Evolutionary conservation across 2,329 filamentous ascomycete genomes (phyloP), one percentile per base, ranked within the genome.

Genomic region (Trichophyton simii): DNA sequence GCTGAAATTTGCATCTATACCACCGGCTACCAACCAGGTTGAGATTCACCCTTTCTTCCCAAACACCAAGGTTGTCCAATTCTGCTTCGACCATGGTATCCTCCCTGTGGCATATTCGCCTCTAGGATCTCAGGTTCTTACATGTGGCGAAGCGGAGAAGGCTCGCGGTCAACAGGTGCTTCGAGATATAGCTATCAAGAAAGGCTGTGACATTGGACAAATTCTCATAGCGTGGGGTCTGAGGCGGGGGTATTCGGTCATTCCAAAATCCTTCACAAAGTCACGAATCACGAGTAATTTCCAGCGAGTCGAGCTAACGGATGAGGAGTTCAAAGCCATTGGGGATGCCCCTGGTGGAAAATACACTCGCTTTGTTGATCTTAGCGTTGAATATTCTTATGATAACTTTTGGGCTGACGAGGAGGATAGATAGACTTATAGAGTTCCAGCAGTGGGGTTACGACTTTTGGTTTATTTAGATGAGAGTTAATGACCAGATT

Each of bases 31-130:
- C 65, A 78, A 78, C 71, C 76, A 78, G 69, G 70, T 78, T 61
- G 76, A 78, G 66, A 72, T 76, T 38, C 76, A 78, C 67, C 76
- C 76, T 57, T 78, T 76, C 71, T 70, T 80, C n/a, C 76, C 76
- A 67, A 77, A 77, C 70, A 70, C 68, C 48, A 72, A 75, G 66
- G 66, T 78, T 61, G 67, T 77, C 13, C 38, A 75, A n/a, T 78
- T 73, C 70, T 74, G 72, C 67, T 72, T 75, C 68, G 68, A 69
- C 57, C 65, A 77, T 62, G 69, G 69, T 65, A 75, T 78, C 63
- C 61, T 77, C 60, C 72, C 73, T 58, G 68, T 72, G 62, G 75
- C 75, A 59, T 78, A 77, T 69, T 77, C 75, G 9, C 76, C 75
- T 2, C 72, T 77, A 3, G 55, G 55, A 22, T 58, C 55, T 6